Base-by-base conservation (phyloP, 305 asterid genomes). In the Plantago coronopus region DNA sequence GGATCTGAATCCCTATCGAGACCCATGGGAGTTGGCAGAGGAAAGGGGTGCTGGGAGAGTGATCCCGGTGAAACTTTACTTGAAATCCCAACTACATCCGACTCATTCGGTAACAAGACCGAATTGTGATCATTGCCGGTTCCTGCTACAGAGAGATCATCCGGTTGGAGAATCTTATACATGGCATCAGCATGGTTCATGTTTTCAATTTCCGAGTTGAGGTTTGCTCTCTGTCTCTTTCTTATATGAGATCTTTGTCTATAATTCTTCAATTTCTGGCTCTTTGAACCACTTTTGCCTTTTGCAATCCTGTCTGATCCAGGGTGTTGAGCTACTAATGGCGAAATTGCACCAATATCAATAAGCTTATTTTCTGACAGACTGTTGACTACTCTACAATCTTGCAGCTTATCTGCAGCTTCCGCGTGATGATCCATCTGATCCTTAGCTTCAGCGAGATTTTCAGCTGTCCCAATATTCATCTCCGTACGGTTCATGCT, bases 91-190 rank as follows among this genome's bases (percentile, higher is more conserved):
- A 50, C 27, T 43, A 19, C 61, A 53, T 48, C 67, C 2, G n/a
- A n/a, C n/a, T n/a, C n/a, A n/a, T n/a, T n/a, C n/a, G 62, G 49
- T 59, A 50, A 59, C 31, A 54, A 14, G 50, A 47, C 15, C 56
- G 72, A 60, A 47, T 61, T 73, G 63, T 67, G 71, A 43, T 69
- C 55, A 56, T 44, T 64, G 62, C 49, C 69, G 45, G 31, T 59
- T 51, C 31, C 49, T 45, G 29, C n/a, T 68, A 57, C 72, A 51
- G 9, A 9, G 40, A 0, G 12, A 12, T 34, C 40, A 5, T 53
- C 40, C 19, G 58, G 58, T 53, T 14, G 31, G 42, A 53, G 58
- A 53, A 53, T 53, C 49, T 40, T 19, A 57, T 53, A 53, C 58
- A 53, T 53, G 58, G 31, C 62, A 23, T 57, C 27, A 11, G 18